Evolutionary conservation across 1,139 yeast genomes (phyloP), one percentile per base, ranked within the genome.

Genomic region (Yamadazyma siamensis): DNA sequence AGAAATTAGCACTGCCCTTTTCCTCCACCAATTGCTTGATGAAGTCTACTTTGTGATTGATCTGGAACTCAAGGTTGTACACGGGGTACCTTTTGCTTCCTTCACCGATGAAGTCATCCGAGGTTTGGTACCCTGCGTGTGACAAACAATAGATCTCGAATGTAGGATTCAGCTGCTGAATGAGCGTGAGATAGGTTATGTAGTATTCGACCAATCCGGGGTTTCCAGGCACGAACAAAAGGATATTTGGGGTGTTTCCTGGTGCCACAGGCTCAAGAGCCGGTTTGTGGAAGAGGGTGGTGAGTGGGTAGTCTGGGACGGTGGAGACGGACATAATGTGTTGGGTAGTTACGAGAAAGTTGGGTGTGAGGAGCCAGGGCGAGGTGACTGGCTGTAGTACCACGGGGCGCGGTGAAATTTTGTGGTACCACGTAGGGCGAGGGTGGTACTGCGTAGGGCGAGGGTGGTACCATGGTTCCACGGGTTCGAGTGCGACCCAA

Each of bases 201-300:
- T 80, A 80, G 49, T 66, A 79, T 38, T 76, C 78, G 18, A 75
- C 68, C 15, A 80, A 50, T 0, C 86, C 87, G 0, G 87, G 87
- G 40, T 80, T 80, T 0, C 87, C 87, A 0, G 87, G 86, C 8
- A 80, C 64, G 38, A 79, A 61, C n/a, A 75, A 57, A 20, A 79
- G 43, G 23, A 74, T 38, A 13, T 48, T 47, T 8, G 36, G 30
- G 6, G 3, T 16, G 10, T 12, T 13, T 12, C 11, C 11, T 6
- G 19, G 24, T n/a, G 29, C 11, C 10, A 45, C 20, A 6, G 55
- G 44, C n/a, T n/a, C n/a, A n/a, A n/a, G n/a, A n/a, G n/a, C n/a
- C 4, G 38, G 38, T 24, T 44, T 47, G 21, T 52, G 60, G 33
- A 54, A 61, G 12, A 54, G 43, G 17, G 59, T 50, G 1, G 68